Evolutionary conservation across 148 eudicot species (phyloP), one percentile per base, ranked within the genome.

Genomic region (Cornus florida): DNA sequence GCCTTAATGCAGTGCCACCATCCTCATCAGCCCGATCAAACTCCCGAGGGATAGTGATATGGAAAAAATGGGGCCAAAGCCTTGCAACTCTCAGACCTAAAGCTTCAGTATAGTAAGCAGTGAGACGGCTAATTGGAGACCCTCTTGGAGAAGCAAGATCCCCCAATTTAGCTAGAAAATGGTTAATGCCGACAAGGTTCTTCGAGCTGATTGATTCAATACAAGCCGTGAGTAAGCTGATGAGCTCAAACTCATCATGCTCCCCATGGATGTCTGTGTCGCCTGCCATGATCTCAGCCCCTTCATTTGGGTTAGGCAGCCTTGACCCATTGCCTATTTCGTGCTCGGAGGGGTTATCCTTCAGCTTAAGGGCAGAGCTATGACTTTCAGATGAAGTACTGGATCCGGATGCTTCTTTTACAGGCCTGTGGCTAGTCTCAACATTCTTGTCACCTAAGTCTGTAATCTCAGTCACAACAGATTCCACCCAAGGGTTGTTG

Each of bases 81-180:
- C 94, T 79, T 8, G 94, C 83, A n/a, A 90, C 92, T 68, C 99
- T 80, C 68, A 93, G 71, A 24, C 94, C 92, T 67, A 96, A 80
- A 10, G 98, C 97, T 76, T 96, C 99, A 0, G 97, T 92, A 82
- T 86, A 96, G 84, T 96, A 96, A 38, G 99, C 90, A 3, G 83
- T 77, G 13, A 96, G 87, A 11, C 99, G 98, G 57, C 87, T 84
- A 10, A 93, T 82, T 0, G 95, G 76, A n/a, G 98, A 88, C 20
- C 91, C 94, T 74, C 82, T 89, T 3, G 99, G 98, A 69, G 97
- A 92, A 74, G 99, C 92, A n/a, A 83, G 84, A 14, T 92, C 97
- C 3, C 99, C 99, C 48, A 96, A 76, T 79, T 84, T 90, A 39
- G 94, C 85, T 43, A 92, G 83, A 76, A 80, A 92, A 76, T 93